Base-by-base conservation (phyloP, 305 asterid species). In the Caryopteris hybrid region DNA sequence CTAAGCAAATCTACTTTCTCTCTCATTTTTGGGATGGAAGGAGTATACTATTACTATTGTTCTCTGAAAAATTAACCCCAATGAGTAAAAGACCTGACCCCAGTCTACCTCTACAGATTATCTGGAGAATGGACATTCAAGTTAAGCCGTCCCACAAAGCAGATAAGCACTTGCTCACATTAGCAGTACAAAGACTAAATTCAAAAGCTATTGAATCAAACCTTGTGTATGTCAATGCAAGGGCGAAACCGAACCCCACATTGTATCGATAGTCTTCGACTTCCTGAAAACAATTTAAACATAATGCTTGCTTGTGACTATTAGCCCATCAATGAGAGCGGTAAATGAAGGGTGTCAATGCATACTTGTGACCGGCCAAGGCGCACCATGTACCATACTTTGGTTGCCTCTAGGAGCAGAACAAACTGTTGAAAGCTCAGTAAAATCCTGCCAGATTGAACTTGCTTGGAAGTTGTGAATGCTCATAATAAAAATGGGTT, bases 151-250 rank as follows among this genome's bases (percentile, higher is more conserved):
- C 20, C 55, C 43, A 12, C 21, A 64, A 60, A n/a, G 13, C 48
- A 11, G 54, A 51, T 6, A 6, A 36, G 33, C 29, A 3, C n/a
- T 34, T 38, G 34, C 66, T 53, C 47, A 29, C 38, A 3, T 27
- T 12, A 33, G 43, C 33, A 68, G 43, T 46, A 14, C 39, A 9
- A 18, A 27, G 34, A 34, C 61, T 16, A 47, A 51, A 29, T 27
- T 27, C 33, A 58, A 6, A 47, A 58, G 43, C 50, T 13, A 67
- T 38, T 20, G 48, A 29, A 66, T 38, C 70, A 55, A 70, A 91
- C 99, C 97, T 91, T 86, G 86, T 91, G 99, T 80, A 94, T 89
- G 77, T 94, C 99, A 50, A 94, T 94, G 85, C 99, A 94, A 66
- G 99, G 99, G 58, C 96, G 93, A 84, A 94, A 91, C 61, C 29